phyloP scores from a whole-genome alignment of 768 basidiomycete species.

The Suillus placidus region DNA sequence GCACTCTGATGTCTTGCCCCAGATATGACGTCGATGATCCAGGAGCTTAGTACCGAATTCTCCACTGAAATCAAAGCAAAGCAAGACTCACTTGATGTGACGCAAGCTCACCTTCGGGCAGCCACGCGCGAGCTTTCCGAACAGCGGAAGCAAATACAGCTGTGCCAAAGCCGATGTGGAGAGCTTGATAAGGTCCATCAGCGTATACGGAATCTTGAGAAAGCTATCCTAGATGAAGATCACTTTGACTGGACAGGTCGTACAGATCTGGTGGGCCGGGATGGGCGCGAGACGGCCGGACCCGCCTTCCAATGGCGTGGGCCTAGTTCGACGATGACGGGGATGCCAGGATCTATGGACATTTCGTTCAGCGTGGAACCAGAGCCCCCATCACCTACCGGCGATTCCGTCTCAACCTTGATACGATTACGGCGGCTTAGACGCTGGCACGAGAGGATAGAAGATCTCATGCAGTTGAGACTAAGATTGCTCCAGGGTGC shows the following conservation, averaged over 20 bases:
- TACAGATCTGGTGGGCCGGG: slow-evolving; percentile 44
- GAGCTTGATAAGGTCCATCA: slow-evolving; percentile 84
- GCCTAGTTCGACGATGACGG: slow-evolving; percentile 64
- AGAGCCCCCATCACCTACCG: slow-evolving; percentile 70
- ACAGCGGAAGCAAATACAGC: slow-evolving; percentile 81
- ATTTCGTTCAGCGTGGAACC: slow-evolving; percentile 63
- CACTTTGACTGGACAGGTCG: slow-evolving; percentile 90
- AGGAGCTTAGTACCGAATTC: slow-evolving; percentile 77
- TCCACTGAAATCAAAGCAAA: slow-evolving; percentile 82
- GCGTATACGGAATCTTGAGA: slow-evolving; percentile 81
- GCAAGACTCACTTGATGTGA: slow-evolving; percentile 85
- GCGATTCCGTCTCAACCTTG: slow-evolving; percentile 60
- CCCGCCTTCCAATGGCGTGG: slow-evolving; percentile 77
- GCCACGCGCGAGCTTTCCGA: slow-evolving; percentile 91
- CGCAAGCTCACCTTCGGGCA: slow-evolving; percentile 82
- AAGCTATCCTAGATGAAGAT: slow-evolving; percentile 77
- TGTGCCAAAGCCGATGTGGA: slow-evolving; percentile 70
- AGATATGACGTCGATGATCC: slow-evolving; percentile 90
- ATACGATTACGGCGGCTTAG: slow-evolving; percentile 75
- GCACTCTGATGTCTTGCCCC: slow-evolving; percentile 16
- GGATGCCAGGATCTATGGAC: slow-evolving; percentile 65
- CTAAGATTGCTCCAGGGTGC: slow-evolving; percentile 74
- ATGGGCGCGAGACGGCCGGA: slow-evolving; percentile 36
- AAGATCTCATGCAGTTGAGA: slow-evolving; percentile 70
- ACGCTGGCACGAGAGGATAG: slow-evolving; percentile 81